phyloP scores from a whole-genome alignment of 2,329 filamentous ascomycete species.

The Phaeosphaeriaceae sp. region DNA sequence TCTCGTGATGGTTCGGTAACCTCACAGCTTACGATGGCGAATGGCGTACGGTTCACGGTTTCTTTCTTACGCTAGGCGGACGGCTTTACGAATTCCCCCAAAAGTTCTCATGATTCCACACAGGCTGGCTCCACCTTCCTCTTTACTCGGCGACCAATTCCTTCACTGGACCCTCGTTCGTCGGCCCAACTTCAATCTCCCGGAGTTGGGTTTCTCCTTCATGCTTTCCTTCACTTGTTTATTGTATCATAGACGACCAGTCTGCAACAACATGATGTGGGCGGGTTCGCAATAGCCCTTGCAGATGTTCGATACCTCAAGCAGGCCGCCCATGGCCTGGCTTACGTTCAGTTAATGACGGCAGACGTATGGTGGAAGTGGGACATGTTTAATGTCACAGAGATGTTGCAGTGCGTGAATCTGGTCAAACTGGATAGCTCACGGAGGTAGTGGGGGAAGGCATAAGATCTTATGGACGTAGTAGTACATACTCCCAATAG shows the following conservation, averaged over 20 bases:
- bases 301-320: conserved; percentile 40
- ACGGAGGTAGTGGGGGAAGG: background rate
- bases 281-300: conserved; percentile 27
- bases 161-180: conserved; percentile 38
- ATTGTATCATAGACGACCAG: conserved; percentile 44
- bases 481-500: conserved; percentile 24
- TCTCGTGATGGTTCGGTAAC: conserved; percentile 36
- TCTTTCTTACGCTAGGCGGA: conserved; percentile 31
- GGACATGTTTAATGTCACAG: conserved; percentile 18
- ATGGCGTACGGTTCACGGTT: conserved; percentile 42
- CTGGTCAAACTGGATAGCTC: conserved; percentile 26
- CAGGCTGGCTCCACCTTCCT: conserved; percentile 24
- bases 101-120: conserved; percentile 43
- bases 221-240: conserved; percentile 34
- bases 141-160: conserved; percentile 28
- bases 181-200: conserved; percentile 17
- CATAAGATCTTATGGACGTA: conserved; percentile 22
- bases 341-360: conserved; percentile 31
- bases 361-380: conserved; percentile 26
- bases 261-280: conserved; percentile 37
- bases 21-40: conserved; percentile 37
- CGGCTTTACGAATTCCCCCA: conserved; percentile 44
- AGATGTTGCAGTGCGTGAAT: conserved; percentile 9
- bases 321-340: conserved; percentile 25
- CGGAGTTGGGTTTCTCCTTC: conserved; percentile 20